Base-by-base conservation (phyloP, 2,329 filamentous ascomycete species). In the Fusarium brachygibbosum region DNA sequence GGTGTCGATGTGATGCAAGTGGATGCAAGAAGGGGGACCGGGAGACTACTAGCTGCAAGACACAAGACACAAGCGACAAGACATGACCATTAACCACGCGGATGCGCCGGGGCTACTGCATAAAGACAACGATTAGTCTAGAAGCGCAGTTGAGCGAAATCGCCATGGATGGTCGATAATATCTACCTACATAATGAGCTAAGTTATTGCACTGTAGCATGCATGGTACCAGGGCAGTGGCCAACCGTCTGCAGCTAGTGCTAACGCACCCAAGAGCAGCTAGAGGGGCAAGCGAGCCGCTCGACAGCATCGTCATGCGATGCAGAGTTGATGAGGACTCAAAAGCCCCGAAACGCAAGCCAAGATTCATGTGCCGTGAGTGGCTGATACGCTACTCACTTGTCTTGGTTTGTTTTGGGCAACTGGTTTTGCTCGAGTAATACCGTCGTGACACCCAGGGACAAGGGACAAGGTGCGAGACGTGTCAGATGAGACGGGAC, bases 61-160 rank as follows among this genome's bases (percentile, higher is more conserved):
- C 32, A 42, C 31, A 35, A 28, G 41, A 28, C 23, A 42, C 40
- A 44, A 44, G 14, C 42, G 25, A 45, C 42, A n/a, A n/a, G 41
- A 29, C 41, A 44, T 9, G 21, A 64, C 62, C 64, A 65, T 60
- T 53, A 58, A 58, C 72, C 72, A 74, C 59, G 68, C 68, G 69
- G 73, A 70, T 62, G 61, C 57, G 60, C 64, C 67, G 62, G 68
- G 68, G 51, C 54, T 70, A 63, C 60, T 69, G 66, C 66, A 72
- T 73, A 58, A 64, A 67, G 72, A 67, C 54, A 21, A 50, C 46
- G 37, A 69, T 70, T 72, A 73, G 70, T 70, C 63, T 58, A 63
- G 69, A 66, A 71, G 60, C 32, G 38, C 13, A 41, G 49, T 60
- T 61, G 57, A 46, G 49, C 58, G 38, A 64, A 58, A 49, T 49